Base-by-base conservation (phyloP, 495 filamentous ascomycete species). In the Lentithecium fluviatile region DNA sequence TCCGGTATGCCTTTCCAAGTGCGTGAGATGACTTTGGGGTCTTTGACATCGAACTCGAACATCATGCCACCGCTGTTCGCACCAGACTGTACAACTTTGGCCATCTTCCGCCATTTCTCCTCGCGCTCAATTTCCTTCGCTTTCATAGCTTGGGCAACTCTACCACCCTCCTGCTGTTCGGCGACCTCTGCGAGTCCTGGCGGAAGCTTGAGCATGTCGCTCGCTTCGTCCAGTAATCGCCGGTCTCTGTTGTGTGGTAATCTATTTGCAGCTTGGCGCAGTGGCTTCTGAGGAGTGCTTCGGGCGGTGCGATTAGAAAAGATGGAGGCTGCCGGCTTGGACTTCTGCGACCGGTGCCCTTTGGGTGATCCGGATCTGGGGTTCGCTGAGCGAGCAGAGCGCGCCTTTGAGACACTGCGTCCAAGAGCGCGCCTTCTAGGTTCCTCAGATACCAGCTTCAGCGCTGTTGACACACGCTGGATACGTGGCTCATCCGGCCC, bases 1-100 rank as follows among this genome's bases (percentile, higher is more conserved):
- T 99, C 94, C 2, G 94, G 94, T 59, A 99, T 96, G 34, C 94
- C 94, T 75, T 99, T 99, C 94, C 94, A 99, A 1, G 89, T 91
- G 26, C 94, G 83, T 55, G 90, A 86, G 46, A 97, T 88, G 15
- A 99, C 74, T 70, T 97, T 98, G 12, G 89, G 80, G 64, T 89
- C 88, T 45, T 79, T 83, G 13, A 82, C 84, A 72, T 96, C 90
- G 70, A 98, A 98, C 26, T 91, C 88, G 70, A 96, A 97, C 25
- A 83, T 80, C 84, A 90, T 94, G 20, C 91, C 93, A 29, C 89
- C 87, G 47, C 93, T 90, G 58, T 69, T 73, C 5, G 60, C 67
- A 1, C 65, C 59, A 54, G 76, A 60, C 75, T 78, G 74, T 40
- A 83, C 78, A 17, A 86, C 79, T 64, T 84, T 88, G 20, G 93